Conservation (phyloP, 306 rosid species). For the Glycine tomentella region DNA sequence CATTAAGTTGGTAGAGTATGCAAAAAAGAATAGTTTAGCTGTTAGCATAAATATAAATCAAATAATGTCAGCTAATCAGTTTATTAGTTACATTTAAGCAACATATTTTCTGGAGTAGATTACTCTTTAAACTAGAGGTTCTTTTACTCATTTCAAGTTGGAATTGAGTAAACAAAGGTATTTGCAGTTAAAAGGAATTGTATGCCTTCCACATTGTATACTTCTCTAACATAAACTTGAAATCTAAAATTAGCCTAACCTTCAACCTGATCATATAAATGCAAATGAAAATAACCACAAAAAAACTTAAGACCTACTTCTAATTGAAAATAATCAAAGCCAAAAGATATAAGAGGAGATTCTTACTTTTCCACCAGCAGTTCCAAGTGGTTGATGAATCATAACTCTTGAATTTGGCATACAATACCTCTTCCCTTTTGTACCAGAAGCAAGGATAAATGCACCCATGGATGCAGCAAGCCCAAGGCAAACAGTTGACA, state of each 20-base stretch:
- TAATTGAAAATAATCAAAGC: conserved; percentile 27
- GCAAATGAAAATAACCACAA: conserved; percentile 18
- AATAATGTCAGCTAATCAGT: not conserved
- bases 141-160: conserved; percentile 5
- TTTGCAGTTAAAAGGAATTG: conserved; percentile 3
- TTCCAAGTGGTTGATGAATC: conserved; percentile 97
- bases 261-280: not conserved
- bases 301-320: conserved; percentile 21
- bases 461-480: conserved; percentile 99
- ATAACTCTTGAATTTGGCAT: conserved; percentile 96
- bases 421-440: conserved; percentile 95
- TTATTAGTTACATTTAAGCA: conserved; percentile 2
- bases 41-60: not conserved
- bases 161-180: not conserved
- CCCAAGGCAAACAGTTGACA: conserved; percentile 93
- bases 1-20: not conserved
- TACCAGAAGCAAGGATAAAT: conserved; percentile 87
- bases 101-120: not conserved
- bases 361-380: conserved; percentile 84
- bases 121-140: not conserved
- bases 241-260: conserved; percentile 31
- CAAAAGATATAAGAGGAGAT: not conserved
- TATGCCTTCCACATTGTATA: conserved; percentile 12
- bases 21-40: not conserved
- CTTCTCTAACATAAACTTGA: conserved; percentile 17